Evolutionary conservation across 257 asterid species (phyloP), one percentile per base, ranked within the genome.

Genomic region (Marsdenia floribunda): DNA sequence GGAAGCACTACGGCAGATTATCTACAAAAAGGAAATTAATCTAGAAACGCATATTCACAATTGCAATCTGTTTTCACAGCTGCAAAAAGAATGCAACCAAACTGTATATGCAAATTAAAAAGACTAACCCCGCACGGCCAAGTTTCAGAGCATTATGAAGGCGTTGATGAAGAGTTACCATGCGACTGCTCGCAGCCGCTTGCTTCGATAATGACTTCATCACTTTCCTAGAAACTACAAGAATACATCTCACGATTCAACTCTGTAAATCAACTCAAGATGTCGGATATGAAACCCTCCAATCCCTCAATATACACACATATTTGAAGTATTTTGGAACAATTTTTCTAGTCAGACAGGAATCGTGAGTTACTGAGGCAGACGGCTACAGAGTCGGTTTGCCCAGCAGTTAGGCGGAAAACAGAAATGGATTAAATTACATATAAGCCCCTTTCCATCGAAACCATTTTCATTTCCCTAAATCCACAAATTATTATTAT

Each of bases 101-200:
- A 15, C 15, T 24, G 35, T 5, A 24, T 12, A n/a, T 21, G 47
- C 22, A 52, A 52, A 47, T 69, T 13, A 22, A 68, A 35, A 49
- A 68, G 21, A n/a, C 58, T 16, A 52, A 71, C 74, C 64, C 24
- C 15, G 64, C 0, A 22, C 40, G 74, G 60, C 68, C 79, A 19
- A 68, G 74, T 10, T 68, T 76, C 16, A 76, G 68, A 26, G 79
- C 66, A 65, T 76, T 59, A 18, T 66, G 59, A 59, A 76, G 79
- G 57, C 79, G 79, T 68, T 68, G 79, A 57, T 68, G 79, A 33
- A 68, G 73, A 3, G 74, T 58, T 13, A 61, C 40, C 74, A 76
- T 67, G 44, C 79, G 79, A 46, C 59, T 55, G 68, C 74, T 55
- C 4, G 58, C 70, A 19, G 68, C 69, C 19, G 21, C 73, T 33